Percentiles rank a stretch among this genome's conserved stretches.
Evolutionary conservation across 345 rosid species (phyloP).

Genomic region (Murraya paniculata): DNA sequence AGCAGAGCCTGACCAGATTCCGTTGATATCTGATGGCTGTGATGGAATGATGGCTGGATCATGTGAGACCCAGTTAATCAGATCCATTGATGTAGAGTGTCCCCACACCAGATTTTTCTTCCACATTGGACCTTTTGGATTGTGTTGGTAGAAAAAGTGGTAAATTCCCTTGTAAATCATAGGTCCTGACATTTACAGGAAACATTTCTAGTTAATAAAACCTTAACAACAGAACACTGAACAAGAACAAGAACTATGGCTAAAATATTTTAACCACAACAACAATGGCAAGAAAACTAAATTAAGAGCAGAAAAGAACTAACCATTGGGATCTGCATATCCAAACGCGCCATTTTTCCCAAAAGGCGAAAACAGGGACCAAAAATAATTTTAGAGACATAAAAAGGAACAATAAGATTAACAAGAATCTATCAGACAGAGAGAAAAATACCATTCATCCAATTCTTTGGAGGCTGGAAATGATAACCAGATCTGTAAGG

Average conservation of each 20-base stretch:
- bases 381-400: conserved; percentile 7
- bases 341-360: conserved; percentile 21
- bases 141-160: conserved; percentile 73
- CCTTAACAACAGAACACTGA: no score
- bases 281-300: no score
- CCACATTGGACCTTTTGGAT: conserved; percentile 69
- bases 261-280: no score
- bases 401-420: neutral
- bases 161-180: conserved; percentile 72
- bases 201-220: conserved; percentile 21
- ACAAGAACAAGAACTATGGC: neutral
- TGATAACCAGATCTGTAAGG: conserved; percentile 68
- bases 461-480: conserved; percentile 70
- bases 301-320: conserved; percentile 17
- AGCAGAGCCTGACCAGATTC: conserved; percentile 77
- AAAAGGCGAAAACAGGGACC: conserved; percentile 5
- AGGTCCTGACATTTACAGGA: conserved; percentile 45
- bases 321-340: conserved; percentile 74
- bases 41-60: conserved; percentile 56
- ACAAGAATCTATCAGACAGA: neutral
- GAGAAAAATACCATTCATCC: conserved; percentile 57
- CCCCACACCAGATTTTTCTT: conserved; percentile 72
- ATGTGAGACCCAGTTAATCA: conserved; percentile 68
- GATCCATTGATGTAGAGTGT: conserved; percentile 74
- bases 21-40: conserved; percentile 49